Conservation (phyloP, 2,329 filamentous ascomycete species). For the Penicillium sp. region DNA sequence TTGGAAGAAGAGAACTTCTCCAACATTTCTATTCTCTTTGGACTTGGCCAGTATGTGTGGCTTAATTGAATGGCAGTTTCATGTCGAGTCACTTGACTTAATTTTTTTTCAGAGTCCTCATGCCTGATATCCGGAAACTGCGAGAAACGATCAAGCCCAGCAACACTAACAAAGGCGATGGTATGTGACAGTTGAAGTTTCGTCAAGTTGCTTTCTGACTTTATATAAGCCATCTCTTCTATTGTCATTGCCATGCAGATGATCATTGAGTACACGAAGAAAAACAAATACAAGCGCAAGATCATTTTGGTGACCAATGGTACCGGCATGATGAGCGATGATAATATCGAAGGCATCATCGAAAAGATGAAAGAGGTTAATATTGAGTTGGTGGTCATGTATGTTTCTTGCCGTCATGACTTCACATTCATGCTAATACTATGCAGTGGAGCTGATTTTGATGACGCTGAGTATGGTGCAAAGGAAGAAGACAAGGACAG, state of each 20-base stretch:
- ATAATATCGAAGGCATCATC: slow-evolving; percentile 67
- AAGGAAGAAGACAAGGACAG: slow-evolving; percentile 83
- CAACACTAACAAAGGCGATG: slow-evolving; percentile 68
- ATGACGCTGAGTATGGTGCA: slow-evolving; percentile 82
- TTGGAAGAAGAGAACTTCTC: slow-evolving; percentile 69
- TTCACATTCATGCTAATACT: slow-evolving; percentile 23
- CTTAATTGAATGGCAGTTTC: slow-evolving; percentile 30
- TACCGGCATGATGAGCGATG: slow-evolving; percentile 66
- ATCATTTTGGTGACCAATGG: slow-evolving; percentile 87
- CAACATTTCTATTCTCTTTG: slow-evolving; percentile 71
- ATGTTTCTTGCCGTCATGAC: slow-evolving; percentile 36
- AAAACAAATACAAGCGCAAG: slow-evolving; percentile 74
- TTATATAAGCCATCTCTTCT: slow-evolving; percentile 65
- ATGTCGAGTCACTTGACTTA: slow-evolving; percentile 4
- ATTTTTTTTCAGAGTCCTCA: slow-evolving; percentile 49
- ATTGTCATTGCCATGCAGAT: slow-evolving; percentile 82
- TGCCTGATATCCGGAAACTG: slow-evolving; percentile 67
- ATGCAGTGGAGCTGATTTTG: slow-evolving; percentile 81
- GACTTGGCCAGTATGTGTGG: slow-evolving; percentile 60
- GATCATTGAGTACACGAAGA: slow-evolving; percentile 75
- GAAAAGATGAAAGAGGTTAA: slow-evolving; percentile 69
- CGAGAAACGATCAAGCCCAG: slow-evolving; percentile 65
- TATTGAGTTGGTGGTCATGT: slow-evolving; percentile 79
- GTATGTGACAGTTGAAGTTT: slow-evolving; percentile 34
- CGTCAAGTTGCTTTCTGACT: slow-evolving; percentile 13